Evolutionary conservation across 306 rosid species (phyloP), one percentile per base, ranked within the genome.

Genomic region (Vigna hirtella): DNA sequence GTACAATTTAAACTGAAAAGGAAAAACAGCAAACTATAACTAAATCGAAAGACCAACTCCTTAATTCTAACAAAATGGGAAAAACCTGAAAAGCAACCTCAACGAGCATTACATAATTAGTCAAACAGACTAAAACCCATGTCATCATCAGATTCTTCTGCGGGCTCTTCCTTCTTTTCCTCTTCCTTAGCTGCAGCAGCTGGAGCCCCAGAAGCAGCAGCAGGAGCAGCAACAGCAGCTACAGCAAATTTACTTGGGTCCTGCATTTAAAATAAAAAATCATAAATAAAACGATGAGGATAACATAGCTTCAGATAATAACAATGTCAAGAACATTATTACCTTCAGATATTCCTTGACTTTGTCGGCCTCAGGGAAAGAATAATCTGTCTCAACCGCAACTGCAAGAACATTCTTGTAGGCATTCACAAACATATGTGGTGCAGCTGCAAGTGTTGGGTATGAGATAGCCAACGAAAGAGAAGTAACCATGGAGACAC

Each of bases 391-490:
- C 17, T 89, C 90, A 24, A 94, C 83, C 0, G 96, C 90, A 52
- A 94, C 71, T 12, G 96, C 83, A 58, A 94, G 88, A 38, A 86
- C 85, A 11, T 90, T 94, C 86, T 90, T 94, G 86, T 92, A 94
- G 66, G 84, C 94, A 72, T 92, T 94, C 76, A 83, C 43, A 64
- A 92, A 87, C 93, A 90, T 90, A 56, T 89, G 96, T 7, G 98
- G 97, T 0, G 98, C 98, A 32, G 97, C 96, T 0, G 97, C 98
- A 9, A 92, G 83, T 6, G 98, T 92, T 14, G 98, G 98, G 85
- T 79, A 94, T 0, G 94, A 88, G 11, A 92, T 11, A 17, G 96
- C 97, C 88, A 94, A 32, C 0, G 98, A 84, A 72, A 94, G 81
- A 5, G 98, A 83, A 0, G 98, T 89, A 18, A 92, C 89, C 90